phyloP scores from a whole-genome alignment of 2,329 filamentous ascomycete genomes.

The Venturia aucupariae region DNA sequence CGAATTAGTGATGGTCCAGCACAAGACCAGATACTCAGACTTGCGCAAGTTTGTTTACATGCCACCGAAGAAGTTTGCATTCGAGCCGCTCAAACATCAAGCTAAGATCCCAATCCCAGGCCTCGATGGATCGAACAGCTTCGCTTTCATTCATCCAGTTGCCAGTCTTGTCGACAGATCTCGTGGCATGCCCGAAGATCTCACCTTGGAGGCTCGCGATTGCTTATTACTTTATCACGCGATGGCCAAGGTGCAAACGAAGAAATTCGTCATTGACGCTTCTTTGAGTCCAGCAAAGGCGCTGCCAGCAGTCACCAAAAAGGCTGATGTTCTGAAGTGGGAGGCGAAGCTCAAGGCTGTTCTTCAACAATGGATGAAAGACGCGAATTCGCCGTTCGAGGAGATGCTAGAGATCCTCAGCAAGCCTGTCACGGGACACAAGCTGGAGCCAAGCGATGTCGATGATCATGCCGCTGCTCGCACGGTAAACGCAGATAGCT shows the following conservation, averaged over 20 bases:
- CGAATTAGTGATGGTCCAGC: constrained; percentile 58
- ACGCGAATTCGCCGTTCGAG: constrained; percentile 44
- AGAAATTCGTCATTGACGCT: constrained; percentile 40
- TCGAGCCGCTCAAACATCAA: constrained; percentile 40
- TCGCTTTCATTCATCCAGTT: constrained; percentile 58
- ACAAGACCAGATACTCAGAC: constrained; percentile 64
- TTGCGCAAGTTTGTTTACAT: constrained; percentile 64
- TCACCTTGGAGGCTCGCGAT: constrained; percentile 62
- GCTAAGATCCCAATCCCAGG: constrained; percentile 33
- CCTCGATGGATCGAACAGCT: constrained; percentile 39
- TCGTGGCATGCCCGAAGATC: constrained; percentile 56
- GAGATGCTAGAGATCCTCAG: constrained; percentile 39
- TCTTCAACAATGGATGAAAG: constrained; percentile 52
- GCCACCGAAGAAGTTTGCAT: constrained; percentile 39
- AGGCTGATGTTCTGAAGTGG: constrained; percentile 59
- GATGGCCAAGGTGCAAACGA: constrained; percentile 50
- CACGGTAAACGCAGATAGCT: constrained; percentile 17
- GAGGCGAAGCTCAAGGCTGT: constrained; percentile 50
- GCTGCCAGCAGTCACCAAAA: constrained; percentile 48
- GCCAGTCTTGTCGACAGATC: constrained; percentile 50
- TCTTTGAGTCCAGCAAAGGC: constrained; percentile 41
- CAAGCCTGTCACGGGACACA: constrained; percentile 17
- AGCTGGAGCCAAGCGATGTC: constrained; percentile 18
- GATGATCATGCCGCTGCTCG: constrained; percentile 14
- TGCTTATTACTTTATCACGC: constrained; percentile 56